Evolutionary conservation across 257 asterid species (phyloP), one percentile per base, ranked within the genome.

Genomic region (Hygrophila difformis): DNA sequence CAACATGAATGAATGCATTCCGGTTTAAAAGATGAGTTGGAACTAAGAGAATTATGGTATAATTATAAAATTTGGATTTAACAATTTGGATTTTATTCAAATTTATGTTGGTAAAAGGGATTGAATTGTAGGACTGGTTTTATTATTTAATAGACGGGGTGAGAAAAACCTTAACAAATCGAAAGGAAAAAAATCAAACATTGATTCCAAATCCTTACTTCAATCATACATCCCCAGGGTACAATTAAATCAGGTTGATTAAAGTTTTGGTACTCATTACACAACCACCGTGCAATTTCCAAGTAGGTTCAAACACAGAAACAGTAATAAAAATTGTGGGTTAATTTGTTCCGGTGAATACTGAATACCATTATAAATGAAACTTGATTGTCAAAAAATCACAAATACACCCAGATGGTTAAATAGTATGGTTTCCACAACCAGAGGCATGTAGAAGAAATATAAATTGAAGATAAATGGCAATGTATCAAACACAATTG

Each of bases 361-460:
- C n/a, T 13, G 16, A 14, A 19, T 43, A 16, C 44, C 14, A 6
- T 44, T 28, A 28, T 19, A 38, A 10, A 28, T 17, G 49, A 26
- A 52, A 23, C 9, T 44, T 12, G 42, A 44, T 41, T 22, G 18
- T 28, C 26, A 37, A 23, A 44, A 14, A 28, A 12, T 21, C 1
- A 39, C 7, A 43, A 28, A 4, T 24, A 17, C 23, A 7, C 17
- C 34, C 46, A 24, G 20, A 36, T 21, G n/a, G 15, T 28, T 49
- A 42, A 34, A 24, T 3, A 24, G 29, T n/a, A n/a, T n/a, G n/a
- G 41, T 53, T 15, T 18, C 19, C 23, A 47, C 51, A 54, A 51
- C 18, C 9, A 39, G 34, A 33, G 46, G 21, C 11, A 39, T 5
- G 23, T 18, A 18, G 4, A 16, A 51, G 36, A 28, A 48, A 36